Conservation (phyloP, 2,329 filamentous ascomycete genomes). For the Pseudopyricularia javanii region DNA sequence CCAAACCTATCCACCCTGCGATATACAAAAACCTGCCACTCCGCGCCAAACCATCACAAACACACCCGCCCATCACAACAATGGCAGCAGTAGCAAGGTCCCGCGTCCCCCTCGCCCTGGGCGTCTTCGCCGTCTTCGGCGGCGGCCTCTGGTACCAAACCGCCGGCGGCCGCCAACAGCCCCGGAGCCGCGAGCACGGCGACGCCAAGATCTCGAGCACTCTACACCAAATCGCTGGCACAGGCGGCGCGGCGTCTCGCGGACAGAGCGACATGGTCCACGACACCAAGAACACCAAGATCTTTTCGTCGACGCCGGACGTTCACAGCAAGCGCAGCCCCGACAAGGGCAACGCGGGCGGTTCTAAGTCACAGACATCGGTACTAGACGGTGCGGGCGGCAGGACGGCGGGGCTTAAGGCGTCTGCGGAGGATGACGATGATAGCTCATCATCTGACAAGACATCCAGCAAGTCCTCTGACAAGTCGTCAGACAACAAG, state of each 20-base stretch:
- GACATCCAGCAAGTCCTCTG: neutral
- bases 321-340: neutral
- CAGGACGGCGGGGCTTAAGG: neutral
- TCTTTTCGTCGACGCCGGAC: neutral
- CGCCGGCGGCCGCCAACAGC: constrained; percentile 5
- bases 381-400: neutral
- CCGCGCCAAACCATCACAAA: neutral
- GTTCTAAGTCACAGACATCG: neutral
- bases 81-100: constrained; percentile 13
- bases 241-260: constrained; percentile 9
- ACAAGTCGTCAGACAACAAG: neutral
- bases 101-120: constrained; percentile 9
- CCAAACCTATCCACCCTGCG: too few species aligned
- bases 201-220: constrained; percentile 9
- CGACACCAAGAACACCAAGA: constrained; percentile 1
- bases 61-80: constrained; percentile 15
- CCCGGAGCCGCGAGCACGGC: constrained; percentile 11
- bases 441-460: too few species aligned
- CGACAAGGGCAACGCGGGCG: neutral
- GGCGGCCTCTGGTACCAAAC: constrained; percentile 1
- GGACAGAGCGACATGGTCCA: constrained; percentile 7
- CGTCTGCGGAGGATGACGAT: neutral
- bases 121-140: neutral
- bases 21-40: neutral
- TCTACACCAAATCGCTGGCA: constrained; percentile 9